Percentiles rank a stretch among this genome's conserved stretches.
Evolutionary conservation across 306 rosid species (phyloP).

Genomic region (Mucuna pruriens): DNA sequence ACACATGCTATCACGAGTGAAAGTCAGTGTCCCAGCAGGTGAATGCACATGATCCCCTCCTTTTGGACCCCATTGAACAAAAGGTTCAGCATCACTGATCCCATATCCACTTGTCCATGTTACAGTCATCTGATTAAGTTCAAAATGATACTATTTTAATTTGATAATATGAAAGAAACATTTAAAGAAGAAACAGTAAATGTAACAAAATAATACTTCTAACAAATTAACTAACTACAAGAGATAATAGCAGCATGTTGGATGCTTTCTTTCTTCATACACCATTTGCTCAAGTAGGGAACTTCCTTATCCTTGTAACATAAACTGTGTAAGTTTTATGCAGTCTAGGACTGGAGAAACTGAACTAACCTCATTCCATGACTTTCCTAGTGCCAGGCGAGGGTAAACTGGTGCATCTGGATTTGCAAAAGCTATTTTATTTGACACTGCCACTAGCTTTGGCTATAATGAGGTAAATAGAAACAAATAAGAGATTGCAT

Average conservation of each 20-base stretch:
- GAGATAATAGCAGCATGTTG: background rate
- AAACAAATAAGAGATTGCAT: slow-evolving; percentile 23
- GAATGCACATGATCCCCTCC: slow-evolving; percentile 61
- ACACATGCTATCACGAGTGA: slow-evolving; percentile 71
- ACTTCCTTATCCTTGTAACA: slow-evolving; percentile 9
- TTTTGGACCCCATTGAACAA: slow-evolving; percentile 78
- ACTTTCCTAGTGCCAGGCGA: slow-evolving; percentile 82
- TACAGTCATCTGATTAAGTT: slow-evolving; percentile 68
- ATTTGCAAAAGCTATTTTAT: slow-evolving; percentile 66
- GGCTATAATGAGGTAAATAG: slow-evolving; percentile 55
- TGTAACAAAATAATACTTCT: background rate
- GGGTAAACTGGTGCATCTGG: slow-evolving; percentile 93
- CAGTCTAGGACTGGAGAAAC: slow-evolving; percentile 6
- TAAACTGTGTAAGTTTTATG: slow-evolving; percentile 15
- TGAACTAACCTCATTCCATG: slow-evolving; percentile 82
- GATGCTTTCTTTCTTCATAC: background rate
- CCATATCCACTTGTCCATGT: slow-evolving; percentile 98
- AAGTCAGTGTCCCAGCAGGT: slow-evolving; percentile 77
- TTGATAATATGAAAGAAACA: slow-evolving; percentile 24
- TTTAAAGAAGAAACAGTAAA: background rate
- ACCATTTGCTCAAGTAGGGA: background rate
- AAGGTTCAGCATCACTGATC: slow-evolving; percentile 70
- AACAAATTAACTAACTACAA: background rate
- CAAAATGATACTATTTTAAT: slow-evolving; percentile 7
- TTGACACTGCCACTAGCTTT: slow-evolving; percentile 75